Evolutionary conservation across 768 basidiomycete genomes (phyloP).

Genomic region (Boletellus sp.): DNA sequence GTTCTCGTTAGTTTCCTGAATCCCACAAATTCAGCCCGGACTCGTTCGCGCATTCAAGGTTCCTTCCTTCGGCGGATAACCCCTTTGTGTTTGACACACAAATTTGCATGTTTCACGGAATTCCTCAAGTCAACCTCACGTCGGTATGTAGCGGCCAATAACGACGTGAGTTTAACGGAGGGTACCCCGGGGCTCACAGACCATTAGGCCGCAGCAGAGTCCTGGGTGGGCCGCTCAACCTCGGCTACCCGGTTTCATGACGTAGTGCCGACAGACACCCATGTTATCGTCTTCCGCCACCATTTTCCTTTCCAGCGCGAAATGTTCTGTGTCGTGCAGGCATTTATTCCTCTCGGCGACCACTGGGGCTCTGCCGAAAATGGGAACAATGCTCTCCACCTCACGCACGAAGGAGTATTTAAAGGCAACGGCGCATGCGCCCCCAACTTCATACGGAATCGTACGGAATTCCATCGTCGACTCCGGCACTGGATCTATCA

Average conservation of each 20-base stretch:
- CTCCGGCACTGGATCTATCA: background rate
- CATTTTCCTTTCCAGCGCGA: too few relatives aligned
- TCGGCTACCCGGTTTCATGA: too few relatives aligned
- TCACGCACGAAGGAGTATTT: background rate
- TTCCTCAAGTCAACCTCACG: background rate
- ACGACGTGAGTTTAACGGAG: background rate
- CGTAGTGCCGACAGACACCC: background rate
- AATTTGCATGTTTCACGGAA: background rate
- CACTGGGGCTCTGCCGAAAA: background rate
- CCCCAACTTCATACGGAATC: too few relatives aligned
- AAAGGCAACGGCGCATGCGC: fast-evolving
- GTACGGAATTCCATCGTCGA: background rate
- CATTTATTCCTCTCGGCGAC: background rate
- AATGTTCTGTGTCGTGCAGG: background rate
- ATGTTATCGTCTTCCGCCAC: background rate
- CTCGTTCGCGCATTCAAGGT: background rate
- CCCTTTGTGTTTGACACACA: background rate
- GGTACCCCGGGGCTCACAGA: background rate
- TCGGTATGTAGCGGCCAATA: background rate
- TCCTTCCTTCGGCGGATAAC: background rate
- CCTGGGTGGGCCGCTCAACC: too few relatives aligned
- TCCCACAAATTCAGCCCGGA: too few relatives aligned
- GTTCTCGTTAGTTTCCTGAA: too few relatives aligned
- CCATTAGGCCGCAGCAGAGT: background rate
- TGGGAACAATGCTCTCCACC: background rate